Percentiles rank a stretch among this genome's conserved stretches.
phyloP scores from a whole-genome alignment of 2,329 filamentous ascomycete species.

The Capronia epimyces region DNA sequence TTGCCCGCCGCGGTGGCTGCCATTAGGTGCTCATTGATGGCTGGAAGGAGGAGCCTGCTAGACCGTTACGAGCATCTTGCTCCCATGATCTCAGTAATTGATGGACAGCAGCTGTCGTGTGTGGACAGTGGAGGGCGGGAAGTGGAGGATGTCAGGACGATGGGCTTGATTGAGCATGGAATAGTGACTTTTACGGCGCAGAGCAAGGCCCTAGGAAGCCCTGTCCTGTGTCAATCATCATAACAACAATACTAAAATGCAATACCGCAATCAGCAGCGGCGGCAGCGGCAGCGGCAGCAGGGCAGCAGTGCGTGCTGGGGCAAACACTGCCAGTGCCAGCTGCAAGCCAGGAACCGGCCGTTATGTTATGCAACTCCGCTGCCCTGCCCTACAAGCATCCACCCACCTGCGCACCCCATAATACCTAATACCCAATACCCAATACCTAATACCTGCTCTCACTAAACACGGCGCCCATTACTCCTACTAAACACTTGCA shows the following conservation, averaged over 20 bases:
- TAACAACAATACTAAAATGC: not conserved
- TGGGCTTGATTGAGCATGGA: not conserved
- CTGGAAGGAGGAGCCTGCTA: not conserved
- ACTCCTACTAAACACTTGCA: not conserved
- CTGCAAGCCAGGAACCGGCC: not conserved
- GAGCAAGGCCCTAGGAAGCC: not conserved
- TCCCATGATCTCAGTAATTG: not conserved
- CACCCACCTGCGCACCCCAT: slow-evolving; percentile 1
- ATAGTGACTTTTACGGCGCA: not conserved
- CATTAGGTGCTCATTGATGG: not conserved
- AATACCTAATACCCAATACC: not conserved
- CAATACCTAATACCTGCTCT: not conserved
- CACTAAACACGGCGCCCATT: not conserved
- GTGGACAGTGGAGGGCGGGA: not conserved
- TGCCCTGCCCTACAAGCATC: not conserved
- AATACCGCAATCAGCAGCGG: not conserved
- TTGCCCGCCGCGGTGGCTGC: not conserved
- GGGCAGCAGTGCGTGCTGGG: not conserved
- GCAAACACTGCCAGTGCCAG: too few species aligned
- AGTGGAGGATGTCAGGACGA: not conserved
- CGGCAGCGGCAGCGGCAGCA: not conserved
- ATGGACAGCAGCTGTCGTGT: not conserved
- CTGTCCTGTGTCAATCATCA: not conserved
- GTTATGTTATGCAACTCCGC: not conserved
- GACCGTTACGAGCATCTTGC: not conserved